Percentiles rank a stretch among this genome's conserved stretches.
Conservation (phyloP, 768 basidiomycete genomes). For the Naganishia vaughanmartiniae region DNA sequence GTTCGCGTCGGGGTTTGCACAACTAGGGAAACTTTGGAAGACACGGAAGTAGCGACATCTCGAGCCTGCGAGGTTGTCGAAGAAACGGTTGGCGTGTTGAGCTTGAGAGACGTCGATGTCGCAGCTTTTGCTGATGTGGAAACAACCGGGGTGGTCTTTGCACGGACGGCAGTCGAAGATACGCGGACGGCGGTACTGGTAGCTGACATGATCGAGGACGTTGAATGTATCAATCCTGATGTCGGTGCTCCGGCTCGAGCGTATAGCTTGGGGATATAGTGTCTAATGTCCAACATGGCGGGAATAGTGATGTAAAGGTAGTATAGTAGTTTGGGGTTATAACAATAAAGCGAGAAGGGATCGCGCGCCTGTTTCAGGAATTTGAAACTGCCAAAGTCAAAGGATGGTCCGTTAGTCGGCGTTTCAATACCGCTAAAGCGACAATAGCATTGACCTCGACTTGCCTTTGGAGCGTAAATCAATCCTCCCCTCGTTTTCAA, state of each 20-base stretch:
- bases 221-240: not conserved
- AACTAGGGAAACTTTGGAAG: not conserved
- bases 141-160: not conserved
- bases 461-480: constrained; percentile 1
- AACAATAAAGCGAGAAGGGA: not conserved
- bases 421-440: not conserved
- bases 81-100: not conserved
- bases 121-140: not conserved
- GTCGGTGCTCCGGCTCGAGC: constrained; percentile 24
- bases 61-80: constrained; percentile 15
- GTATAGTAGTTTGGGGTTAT: not conserved
- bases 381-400: not conserved
- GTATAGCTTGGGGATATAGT: constrained; percentile 1
- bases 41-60: not conserved
- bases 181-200: not conserved
- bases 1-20: not conserved
- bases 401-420: not conserved
- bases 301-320: not conserved
- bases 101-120: not conserved
- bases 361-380: not conserved
- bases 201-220: not conserved
- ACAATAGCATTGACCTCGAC: not conserved
- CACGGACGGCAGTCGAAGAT: not conserved
- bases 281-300: not conserved
- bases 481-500: not conserved